Evolutionary conservation across 306 rosid genomes (phyloP), one percentile per base, ranked within the genome.

Genomic region (Citrullus colocynthis): DNA sequence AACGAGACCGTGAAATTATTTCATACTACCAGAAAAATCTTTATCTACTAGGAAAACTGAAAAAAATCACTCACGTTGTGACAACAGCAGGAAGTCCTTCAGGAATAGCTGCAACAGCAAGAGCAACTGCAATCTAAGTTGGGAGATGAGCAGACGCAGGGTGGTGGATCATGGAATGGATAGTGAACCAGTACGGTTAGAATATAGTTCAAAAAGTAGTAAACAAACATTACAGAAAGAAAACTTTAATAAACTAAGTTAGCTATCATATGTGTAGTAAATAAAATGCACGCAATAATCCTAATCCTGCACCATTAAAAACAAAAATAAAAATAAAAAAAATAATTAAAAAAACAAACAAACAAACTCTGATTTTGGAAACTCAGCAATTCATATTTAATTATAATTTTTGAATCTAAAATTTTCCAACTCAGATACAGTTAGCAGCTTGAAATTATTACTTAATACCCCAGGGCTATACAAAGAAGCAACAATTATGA

Each of bases 51-150:
- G 13, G 34, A 70, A 45, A 70, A 45, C n/a, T 12, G 12, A 20
- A 12, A 70, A 11, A 65, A 60, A 30, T 83, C 48, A 90, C 98
- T 88, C 83, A 92, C 97, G 97, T 95, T 67, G 98, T 95, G 76
- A 95, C 97, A 45, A 95, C 98, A 66, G 98, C 98, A 79, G 98
- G 98, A 78, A 95, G 97, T 66, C 98, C 98, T 88, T 95, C 98
- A 10, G 98, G 98, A 82, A 95, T 95, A 7, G 98, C 98, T 37
- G 98, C 98, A 87, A 95, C 98, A 37, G 98, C 98, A 87, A 95
- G 89, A 77, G 98, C 98, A 76, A 95, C 98, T 79, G 98, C 98
- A 88, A 95, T 95, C 98, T 94, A 81, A 79, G 77, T 78, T 77
- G 80, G 80, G 65, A n/a, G 56, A 59, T 78, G 20, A 39, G 74